Conservation (phyloP, 495 filamentous ascomycete genomes). For the Pyronema domesticum region DNA sequence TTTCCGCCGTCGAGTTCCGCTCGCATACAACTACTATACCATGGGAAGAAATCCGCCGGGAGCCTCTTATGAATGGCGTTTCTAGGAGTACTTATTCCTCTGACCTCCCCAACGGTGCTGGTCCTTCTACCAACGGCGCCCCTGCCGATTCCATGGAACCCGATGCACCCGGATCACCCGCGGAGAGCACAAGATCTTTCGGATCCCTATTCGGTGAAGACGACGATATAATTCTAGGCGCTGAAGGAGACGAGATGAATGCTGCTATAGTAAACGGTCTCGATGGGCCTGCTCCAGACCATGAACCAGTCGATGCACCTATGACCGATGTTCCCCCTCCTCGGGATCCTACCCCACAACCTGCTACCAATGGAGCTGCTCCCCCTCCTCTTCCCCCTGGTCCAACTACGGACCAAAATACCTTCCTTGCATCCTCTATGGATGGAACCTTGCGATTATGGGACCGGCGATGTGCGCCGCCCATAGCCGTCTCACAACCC, state of each 20-base stretch:
- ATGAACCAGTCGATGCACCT: background rate
- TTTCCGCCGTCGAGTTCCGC: slow-evolving; percentile 71
- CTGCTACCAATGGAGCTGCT: slow-evolving; percentile 18
- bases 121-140: slow-evolving; percentile 25
- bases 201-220: slow-evolving; percentile 47
- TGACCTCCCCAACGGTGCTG: slow-evolving; percentile 32
- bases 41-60: slow-evolving; percentile 16
- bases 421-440: slow-evolving; percentile 71
- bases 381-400: slow-evolving; percentile 6
- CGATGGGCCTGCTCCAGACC: background rate
- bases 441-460: slow-evolving; percentile 81
- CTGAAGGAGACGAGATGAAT: slow-evolving; percentile 67
- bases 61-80: slow-evolving; percentile 15
- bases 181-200: slow-evolving; percentile 14
- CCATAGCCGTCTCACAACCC: slow-evolving; percentile 50
- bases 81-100: slow-evolving; percentile 3
- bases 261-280: slow-evolving; percentile 50
- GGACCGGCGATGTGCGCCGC: slow-evolving; percentile 59
- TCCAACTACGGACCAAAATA: slow-evolving; percentile 28
- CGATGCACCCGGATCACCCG: slow-evolving; percentile 36
- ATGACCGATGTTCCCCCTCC: background rate
- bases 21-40: slow-evolving; percentile 28
- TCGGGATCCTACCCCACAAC: background rate
- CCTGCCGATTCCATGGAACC: slow-evolving; percentile 35
- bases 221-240: slow-evolving; percentile 45